Percentiles rank a stretch among this genome's conserved stretches.
phyloP scores from a whole-genome alignment of 176 grass and related monocot species.

The Leersia perrieri region DNA sequence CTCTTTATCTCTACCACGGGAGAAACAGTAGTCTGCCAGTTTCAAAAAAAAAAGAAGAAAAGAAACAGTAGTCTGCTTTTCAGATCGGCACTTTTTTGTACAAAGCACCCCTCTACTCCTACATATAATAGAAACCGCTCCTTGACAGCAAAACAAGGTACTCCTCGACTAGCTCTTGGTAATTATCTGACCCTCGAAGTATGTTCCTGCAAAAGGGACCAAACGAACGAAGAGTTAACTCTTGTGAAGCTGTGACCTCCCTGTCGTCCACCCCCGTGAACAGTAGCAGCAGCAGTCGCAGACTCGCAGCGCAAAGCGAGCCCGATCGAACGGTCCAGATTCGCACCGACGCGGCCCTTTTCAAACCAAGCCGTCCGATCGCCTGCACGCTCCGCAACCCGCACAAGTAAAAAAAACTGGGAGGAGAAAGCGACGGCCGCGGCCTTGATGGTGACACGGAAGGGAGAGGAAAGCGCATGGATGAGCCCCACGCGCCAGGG shows the following conservation, averaged over 20 bases:
- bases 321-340: neutral
- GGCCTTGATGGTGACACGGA: neutral
- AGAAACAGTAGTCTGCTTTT: neutral
- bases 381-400: neutral
- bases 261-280: neutral
- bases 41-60: no score
- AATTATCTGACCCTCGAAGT: neutral
- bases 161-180: neutral
- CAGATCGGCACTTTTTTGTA: neutral
- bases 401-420: neutral
- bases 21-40: neutral
- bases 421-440: neutral
- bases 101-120: neutral
- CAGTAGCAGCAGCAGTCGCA: neutral
- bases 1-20: neutral
- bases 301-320: no score
- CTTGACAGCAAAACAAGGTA: no score
- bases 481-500: no score
- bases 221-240: neutral
- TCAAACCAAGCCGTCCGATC: slow-evolving; percentile 41
- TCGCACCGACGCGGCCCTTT: neutral
- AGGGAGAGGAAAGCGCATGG: neutral
- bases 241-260: neutral
- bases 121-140: neutral
- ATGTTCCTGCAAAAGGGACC: neutral